These are phyloP conservation scores for Suillus plorans DNA, from an alignment of 768 basidiomycete genomes.

Conservation along the genomic window DNA sequence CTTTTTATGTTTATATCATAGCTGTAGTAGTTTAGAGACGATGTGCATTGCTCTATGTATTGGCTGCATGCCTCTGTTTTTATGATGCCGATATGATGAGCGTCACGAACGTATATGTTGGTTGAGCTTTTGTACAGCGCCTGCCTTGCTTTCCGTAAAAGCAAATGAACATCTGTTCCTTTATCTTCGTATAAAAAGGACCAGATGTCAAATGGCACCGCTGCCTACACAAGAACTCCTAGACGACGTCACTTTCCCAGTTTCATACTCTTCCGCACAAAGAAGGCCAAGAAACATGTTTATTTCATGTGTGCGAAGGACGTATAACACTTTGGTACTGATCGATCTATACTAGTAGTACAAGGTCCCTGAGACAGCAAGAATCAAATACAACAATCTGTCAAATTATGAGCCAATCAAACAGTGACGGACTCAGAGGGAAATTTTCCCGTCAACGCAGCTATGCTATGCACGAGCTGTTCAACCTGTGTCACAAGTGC, in stretches of 20 bases:
- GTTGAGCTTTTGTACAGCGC: too few relatives aligned
- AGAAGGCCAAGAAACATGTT: background rate
- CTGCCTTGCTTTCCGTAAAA: too few relatives aligned
- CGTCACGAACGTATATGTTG: too few relatives aligned
- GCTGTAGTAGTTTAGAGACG: background rate
- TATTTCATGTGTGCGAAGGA: background rate
- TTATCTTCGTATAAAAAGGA: too few relatives aligned
- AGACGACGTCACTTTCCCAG: background rate
- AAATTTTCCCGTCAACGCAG: background rate
- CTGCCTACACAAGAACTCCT: too few relatives aligned
- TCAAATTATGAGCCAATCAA: background rate
- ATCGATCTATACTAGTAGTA: background rate
- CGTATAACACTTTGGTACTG: too few relatives aligned
- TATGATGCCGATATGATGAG: too few relatives aligned
- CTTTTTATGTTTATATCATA: background rate
- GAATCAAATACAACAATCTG: background rate
- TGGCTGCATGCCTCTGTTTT: too few relatives aligned
- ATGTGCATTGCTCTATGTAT: too few relatives aligned
- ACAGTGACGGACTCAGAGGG: background rate
- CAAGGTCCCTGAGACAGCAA: background rate
- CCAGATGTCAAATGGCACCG: too few relatives aligned
- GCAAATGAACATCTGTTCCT: too few relatives aligned
- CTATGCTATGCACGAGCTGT: background rate
- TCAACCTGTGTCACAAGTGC: background rate
- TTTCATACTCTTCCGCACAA: background rate